Evolutionary conservation across 2,329 filamentous ascomycete genomes (phyloP).

Genomic region (Lasiodiplodia gonubiensis): DNA sequence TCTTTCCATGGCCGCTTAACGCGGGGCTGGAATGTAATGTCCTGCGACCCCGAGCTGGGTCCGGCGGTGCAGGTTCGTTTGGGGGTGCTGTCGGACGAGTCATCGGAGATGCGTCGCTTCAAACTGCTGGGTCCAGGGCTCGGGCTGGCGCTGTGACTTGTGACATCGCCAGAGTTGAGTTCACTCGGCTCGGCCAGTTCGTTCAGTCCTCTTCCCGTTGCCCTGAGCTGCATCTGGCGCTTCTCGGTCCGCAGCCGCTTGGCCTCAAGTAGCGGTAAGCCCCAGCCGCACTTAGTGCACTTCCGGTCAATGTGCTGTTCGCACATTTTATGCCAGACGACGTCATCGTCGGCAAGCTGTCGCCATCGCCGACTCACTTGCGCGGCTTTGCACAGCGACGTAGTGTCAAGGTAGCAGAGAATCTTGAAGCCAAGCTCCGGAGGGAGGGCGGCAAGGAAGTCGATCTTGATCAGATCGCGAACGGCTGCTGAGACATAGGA

Average conservation of each 20-base stretch:
- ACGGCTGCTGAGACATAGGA: conserved; percentile 91
- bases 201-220: conserved; percentile 63
- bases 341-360: conserved; percentile 90
- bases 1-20: conserved; percentile 84
- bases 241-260: conserved; percentile 88
- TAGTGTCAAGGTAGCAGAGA: conserved; percentile 88
- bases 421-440: conserved; percentile 93
- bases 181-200: conserved; percentile 54
- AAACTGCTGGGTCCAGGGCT: conserved; percentile 32
- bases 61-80: conserved; percentile 45
- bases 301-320: conserved; percentile 95
- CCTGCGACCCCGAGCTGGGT: conserved; percentile 24
- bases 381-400: conserved; percentile 91
- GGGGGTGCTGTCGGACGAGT: conserved; percentile 26
- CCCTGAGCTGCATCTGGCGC: conserved; percentile 77
- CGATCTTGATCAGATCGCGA: conserved; percentile 94
- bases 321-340: conserved; percentile 98
- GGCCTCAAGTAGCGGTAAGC: conserved; percentile 84
- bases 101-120: conserved; percentile 42
- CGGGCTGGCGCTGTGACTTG: conserved; percentile 29
- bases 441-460: conserved; percentile 88
- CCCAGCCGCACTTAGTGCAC: conserved; percentile 95
- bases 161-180: conserved; percentile 12
- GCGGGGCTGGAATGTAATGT: conserved; percentile 55
- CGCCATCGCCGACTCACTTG: conserved; percentile 92